Percentiles rank a stretch among this genome's conserved stretches.
Conservation (phyloP, 495 filamentous ascomycete genomes). For the Penicillium silybi region DNA sequence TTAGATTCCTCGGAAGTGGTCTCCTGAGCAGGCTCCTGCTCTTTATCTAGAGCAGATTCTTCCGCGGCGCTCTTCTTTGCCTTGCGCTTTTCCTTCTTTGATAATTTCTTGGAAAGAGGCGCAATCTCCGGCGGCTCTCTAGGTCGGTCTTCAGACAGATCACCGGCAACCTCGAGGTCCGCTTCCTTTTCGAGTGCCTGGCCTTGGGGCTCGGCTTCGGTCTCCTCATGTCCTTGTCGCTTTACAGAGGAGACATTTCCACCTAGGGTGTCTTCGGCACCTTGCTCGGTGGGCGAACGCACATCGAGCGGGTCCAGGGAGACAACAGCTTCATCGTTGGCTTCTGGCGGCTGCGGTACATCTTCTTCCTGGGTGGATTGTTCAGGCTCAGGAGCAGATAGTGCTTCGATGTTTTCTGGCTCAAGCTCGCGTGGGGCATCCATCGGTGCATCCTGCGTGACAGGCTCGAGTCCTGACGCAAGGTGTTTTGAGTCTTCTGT, state of each 20-base stretch:
- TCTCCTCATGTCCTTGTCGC: not conserved
- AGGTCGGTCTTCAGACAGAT: constrained; percentile 4
- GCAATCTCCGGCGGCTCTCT: constrained; percentile 2
- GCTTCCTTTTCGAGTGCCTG: constrained; percentile 13
- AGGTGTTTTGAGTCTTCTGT: not conserved
- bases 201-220: not conserved
- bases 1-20: not conserved
- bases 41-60: not conserved
- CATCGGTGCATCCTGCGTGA: not conserved
- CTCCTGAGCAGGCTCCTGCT: not conserved
- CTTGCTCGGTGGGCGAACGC: not conserved
- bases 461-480: constrained; percentile 4
- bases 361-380: not conserved
- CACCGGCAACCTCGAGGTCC: constrained; percentile 7
- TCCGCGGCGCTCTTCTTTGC: constrained; percentile 24
- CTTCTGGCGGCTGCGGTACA: not conserved
- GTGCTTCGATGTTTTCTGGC: not conserved
- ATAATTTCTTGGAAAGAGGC: constrained; percentile 25
- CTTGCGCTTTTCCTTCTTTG: constrained; percentile 41
- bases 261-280: not conserved
- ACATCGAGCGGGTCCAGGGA: constrained; percentile 14
- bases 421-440: not conserved
- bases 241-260: not conserved
- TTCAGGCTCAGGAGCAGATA: not conserved
- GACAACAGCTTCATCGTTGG: not conserved